Percentiles rank a stretch among this genome's conserved stretches.
These are phyloP conservation scores for Phytophthora tentaculata DNA, from an alignment of 352 stramenopile species.

Conservation along the genomic window DNA sequence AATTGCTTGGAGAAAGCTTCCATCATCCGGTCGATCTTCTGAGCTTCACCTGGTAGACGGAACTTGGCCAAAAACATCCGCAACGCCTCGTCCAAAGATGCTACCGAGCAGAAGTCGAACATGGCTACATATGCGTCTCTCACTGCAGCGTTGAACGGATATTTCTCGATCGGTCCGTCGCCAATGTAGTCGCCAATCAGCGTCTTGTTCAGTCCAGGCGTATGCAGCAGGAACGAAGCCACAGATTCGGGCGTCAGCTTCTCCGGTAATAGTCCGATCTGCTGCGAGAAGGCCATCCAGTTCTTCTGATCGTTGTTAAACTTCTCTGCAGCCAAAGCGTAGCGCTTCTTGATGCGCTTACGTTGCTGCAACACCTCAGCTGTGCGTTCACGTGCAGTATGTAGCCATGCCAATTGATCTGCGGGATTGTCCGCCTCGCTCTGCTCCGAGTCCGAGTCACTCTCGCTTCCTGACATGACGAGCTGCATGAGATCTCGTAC, in stretches of 20 bases:
- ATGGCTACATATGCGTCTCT: conserved; percentile 89
- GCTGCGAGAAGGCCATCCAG: conserved; percentile 91
- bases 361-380: conserved; percentile 91
- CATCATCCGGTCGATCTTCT: conserved; percentile 99
- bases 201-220: conserved; percentile 92
- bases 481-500: conserved; percentile 86
- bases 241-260: conserved; percentile 88
- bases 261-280: conserved; percentile 86
- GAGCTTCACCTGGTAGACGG: conserved; percentile 96
- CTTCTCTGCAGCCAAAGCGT: conserved; percentile 89
- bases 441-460: conserved; percentile 72
- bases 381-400: conserved; percentile 85
- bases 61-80: conserved; percentile 95
- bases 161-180: conserved; percentile 95
- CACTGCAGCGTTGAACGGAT: conserved; percentile 94
- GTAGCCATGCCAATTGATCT: conserved; percentile 79
- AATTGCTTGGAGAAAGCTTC: conserved; percentile 95
- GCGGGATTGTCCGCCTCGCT: conserved; percentile 47
- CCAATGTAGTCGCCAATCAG: conserved; percentile 97
- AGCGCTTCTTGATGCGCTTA: conserved; percentile 92
- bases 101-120: conserved; percentile 94
- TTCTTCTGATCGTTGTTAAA: conserved; percentile 96
- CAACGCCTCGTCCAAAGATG: conserved; percentile 91
- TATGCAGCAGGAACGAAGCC: conserved; percentile 94
- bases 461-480: conserved; percentile 82